Base-by-base conservation (phyloP, 2,329 filamentous ascomycete species). In the Thielaviopsis punctulata region DNA sequence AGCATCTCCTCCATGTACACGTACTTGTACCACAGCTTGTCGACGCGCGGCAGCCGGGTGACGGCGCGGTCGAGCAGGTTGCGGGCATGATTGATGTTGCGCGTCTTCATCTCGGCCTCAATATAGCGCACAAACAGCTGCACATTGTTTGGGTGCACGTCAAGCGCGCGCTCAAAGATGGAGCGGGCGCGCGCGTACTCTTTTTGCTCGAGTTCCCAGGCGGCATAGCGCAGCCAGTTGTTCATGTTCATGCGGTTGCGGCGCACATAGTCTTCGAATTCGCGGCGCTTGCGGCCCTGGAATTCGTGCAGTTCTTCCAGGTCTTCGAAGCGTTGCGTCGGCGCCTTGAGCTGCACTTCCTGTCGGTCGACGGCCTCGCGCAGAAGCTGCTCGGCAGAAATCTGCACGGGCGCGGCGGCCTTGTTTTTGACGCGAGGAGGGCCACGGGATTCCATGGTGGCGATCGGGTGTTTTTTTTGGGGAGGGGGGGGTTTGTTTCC, bases 21-120 rank as follows among this genome's bases (percentile, higher is more conserved):
- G 71, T 95, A 98, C 66, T 96, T 96, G 72, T 95, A 98, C 92
- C 92, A 98, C 30, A 98, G 71, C 73, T 96, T 96, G 65, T 96
- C 88, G 41, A 96, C 79, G 53, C 92, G 75, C 4, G 92, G 92
- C 39, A 95, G 71, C 52, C 93, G 86, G 1, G 88, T 88, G 51
- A 96, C 86, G n/a, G 92, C 89, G 52, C 92, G 82, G 65, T 98
- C 92, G 50, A 98, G 77, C 49, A 98, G 68, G 64, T 98, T 98
- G 54, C 92, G 76, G 30, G 92, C 89, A 73, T 96, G 90, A 65
- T 95, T 95, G 72, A 98, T 95, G 64, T 95, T 95, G 58, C 89
- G 75, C 57, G 63, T 63, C 68, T 93, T 93, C 84, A 98, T 95
- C 73, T 96, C 92, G 46, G 87, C 79, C 69, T 98, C 92, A 61